phyloP scores from a whole-genome alignment of 305 asterid genomes.

The Rubia balearica region DNA sequence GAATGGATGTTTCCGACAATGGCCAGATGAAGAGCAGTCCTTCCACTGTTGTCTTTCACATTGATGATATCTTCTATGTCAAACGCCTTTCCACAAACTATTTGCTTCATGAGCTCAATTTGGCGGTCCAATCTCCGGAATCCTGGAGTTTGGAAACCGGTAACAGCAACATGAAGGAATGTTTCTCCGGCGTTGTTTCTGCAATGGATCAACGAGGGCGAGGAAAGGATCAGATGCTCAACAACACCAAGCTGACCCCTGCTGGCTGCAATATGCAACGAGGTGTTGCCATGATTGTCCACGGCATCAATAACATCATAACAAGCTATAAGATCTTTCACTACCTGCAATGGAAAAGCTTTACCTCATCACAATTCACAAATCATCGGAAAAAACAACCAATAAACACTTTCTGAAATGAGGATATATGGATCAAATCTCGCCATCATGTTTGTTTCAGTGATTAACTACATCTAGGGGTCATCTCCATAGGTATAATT shows the following conservation, averaged over 20 bases:
- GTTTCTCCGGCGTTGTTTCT: conserved; percentile 66
- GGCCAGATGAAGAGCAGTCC: conserved; percentile 78
- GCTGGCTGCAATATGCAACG: conserved; percentile 80
- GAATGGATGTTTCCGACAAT: conserved; percentile 68
- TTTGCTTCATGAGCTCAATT: conserved; percentile 56
- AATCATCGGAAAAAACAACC: background rate
- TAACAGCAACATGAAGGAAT: conserved; percentile 62
- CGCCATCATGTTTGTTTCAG: no score
- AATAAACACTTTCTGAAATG: no score
- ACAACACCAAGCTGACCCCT: conserved; percentile 77
- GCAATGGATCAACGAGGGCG: conserved; percentile 42
- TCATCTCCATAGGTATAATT: no score
- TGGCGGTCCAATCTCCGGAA: conserved; percentile 77
- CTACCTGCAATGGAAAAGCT: conserved; percentile 44
- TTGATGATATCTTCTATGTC: conserved; percentile 47
- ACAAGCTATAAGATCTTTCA: conserved; percentile 43
- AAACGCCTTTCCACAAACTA: conserved; percentile 41
- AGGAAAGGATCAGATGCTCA: conserved; percentile 59
- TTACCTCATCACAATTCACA: background rate
- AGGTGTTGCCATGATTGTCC: conserved; percentile 76
- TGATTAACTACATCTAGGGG: no score
- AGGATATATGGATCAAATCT: no score
- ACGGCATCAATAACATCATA: conserved; percentile 43
- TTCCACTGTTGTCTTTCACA: conserved; percentile 41
- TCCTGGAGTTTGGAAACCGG: conserved; percentile 80